These are phyloP conservation scores for Trichoderma sp. DNA, from an alignment of 2,329 filamentous ascomycete species.

Conservation along the genomic window DNA sequence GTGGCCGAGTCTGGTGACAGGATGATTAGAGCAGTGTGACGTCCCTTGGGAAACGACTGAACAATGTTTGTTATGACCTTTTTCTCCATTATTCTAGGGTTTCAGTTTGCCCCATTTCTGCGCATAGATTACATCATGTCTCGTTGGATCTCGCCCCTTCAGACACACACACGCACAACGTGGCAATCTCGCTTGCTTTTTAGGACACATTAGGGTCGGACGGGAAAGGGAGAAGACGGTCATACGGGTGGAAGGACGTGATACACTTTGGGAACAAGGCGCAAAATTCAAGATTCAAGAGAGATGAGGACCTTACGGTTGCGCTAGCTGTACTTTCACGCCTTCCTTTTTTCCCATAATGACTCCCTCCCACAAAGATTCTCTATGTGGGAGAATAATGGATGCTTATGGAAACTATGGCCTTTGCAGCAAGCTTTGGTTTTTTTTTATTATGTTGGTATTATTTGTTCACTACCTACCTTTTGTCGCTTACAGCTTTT, in stretches of 20 bases:
- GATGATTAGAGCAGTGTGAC: constrained; percentile 27
- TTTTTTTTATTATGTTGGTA: constrained; percentile 22
- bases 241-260: constrained; percentile 21
- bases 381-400: constrained; percentile 10
- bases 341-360: constrained; percentile 6
- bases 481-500: constrained; percentile 18
- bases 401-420: constrained; percentile 20
- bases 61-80: constrained; percentile 35
- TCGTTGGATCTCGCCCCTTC: constrained; percentile 36
- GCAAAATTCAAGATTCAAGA: constrained; percentile 19
- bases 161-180: constrained; percentile 20
- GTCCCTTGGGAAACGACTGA: constrained; percentile 34
- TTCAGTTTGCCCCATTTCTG: constrained; percentile 29
- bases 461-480: constrained; percentile 23
- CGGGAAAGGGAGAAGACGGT: constrained; percentile 20
- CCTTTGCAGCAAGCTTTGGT: constrained; percentile 21
- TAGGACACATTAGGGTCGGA: constrained; percentile 21
- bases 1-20: constrained; percentile 22
- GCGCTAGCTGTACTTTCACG: constrained; percentile 21
- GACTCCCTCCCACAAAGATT: constrained; percentile 8
- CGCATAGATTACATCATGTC: constrained; percentile 42
- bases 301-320: constrained; percentile 17
- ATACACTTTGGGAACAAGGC: constrained; percentile 16
- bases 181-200: constrained; percentile 22
- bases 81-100: constrained; percentile 30